Evolutionary conservation across 2,329 filamentous ascomycete genomes (phyloP).

Genomic region (Sclerotiophoma versabilis): DNA sequence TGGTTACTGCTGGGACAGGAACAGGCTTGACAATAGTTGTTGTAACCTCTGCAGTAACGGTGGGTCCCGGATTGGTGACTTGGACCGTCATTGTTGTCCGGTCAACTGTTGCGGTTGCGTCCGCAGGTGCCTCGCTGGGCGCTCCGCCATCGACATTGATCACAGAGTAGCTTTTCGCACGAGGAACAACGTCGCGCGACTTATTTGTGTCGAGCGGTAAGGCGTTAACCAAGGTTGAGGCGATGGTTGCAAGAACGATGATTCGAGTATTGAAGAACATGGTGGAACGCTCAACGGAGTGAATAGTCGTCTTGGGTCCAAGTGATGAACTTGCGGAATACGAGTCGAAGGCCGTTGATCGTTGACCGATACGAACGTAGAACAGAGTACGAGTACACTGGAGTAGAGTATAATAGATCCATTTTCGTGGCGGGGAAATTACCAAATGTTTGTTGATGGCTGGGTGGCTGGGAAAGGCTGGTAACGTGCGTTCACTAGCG

Average conservation of each 20-base stretch:
- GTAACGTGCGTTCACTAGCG: background rate
- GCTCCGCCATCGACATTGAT: constrained; percentile 51
- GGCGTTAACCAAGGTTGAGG: constrained; percentile 31
- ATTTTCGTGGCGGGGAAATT: constrained; percentile 15
- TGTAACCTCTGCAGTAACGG: constrained; percentile 36
- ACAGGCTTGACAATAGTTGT: constrained; percentile 23
- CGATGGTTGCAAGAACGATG: constrained; percentile 29
- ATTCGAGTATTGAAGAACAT: constrained; percentile 38
- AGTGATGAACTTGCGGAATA: background rate
- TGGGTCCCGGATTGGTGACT: constrained; percentile 31
- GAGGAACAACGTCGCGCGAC: constrained; percentile 25
- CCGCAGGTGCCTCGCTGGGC: constrained; percentile 27
- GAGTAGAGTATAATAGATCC: constrained; percentile 12
- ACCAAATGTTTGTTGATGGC: constrained; percentile 4
- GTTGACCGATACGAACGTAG: constrained; percentile 1
- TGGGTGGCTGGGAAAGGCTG: constrained; percentile 15
- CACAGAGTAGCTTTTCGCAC: constrained; percentile 47
- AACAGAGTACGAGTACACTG: constrained; percentile 7
- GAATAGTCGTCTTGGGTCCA: background rate
- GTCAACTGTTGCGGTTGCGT: constrained; percentile 32
- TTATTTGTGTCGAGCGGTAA: constrained; percentile 36
- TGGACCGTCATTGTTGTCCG: constrained; percentile 37
- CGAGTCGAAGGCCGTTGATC: background rate
- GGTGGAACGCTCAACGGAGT: constrained; percentile 20
- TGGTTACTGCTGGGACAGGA: constrained; percentile 21